A percentile compares a stretch with the other conserved stretches of the same genome.
These are phyloP conservation scores for Carex kokanica DNA, from an alignment of 176 grass and related monocot species.

Conservation along the genomic window DNA sequence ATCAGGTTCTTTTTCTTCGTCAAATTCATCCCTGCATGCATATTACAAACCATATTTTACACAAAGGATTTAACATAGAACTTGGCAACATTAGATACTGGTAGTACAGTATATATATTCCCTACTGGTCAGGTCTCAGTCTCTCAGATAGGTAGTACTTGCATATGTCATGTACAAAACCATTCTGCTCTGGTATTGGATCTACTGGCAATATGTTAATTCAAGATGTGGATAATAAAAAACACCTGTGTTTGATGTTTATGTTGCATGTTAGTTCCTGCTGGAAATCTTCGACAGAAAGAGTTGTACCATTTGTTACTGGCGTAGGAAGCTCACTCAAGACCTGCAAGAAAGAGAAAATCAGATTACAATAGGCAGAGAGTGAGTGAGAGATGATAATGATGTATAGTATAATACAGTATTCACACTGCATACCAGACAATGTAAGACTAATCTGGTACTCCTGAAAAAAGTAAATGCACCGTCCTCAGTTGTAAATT, in stretches of 20 bases:
- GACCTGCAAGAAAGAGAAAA: conserved; percentile 42
- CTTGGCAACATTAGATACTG: neutral
- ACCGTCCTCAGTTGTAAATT: neutral
- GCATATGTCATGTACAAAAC: conserved; percentile 7
- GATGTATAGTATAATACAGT: neutral
- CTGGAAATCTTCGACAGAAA: conserved; percentile 88
- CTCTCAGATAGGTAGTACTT: neutral
- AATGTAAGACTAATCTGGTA: neutral
- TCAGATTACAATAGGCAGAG: conserved; percentile 6
- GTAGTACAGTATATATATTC: conserved; percentile 6
- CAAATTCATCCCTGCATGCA: conserved; percentile 81
- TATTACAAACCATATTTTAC: conserved; percentile 23
- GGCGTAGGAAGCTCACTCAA: conserved; percentile 78
- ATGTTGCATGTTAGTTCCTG: conserved; percentile 90
- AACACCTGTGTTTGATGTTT: conserved; percentile 95
- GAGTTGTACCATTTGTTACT: conserved; percentile 69
- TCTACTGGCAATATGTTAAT: neutral
- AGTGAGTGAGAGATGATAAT: neutral
- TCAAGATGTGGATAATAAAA: neutral
- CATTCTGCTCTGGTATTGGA: neutral
- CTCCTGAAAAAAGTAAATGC: neutral
- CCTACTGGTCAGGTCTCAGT: neutral
- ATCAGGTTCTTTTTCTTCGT: conserved; percentile 83
- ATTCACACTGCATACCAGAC: neutral
- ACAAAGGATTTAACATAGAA: conserved; percentile 4